Percentiles rank a stretch among this genome's conserved stretches.
Conservation (phyloP, 352 stramenopile species). For the Globisporangium alternatum region DNA sequence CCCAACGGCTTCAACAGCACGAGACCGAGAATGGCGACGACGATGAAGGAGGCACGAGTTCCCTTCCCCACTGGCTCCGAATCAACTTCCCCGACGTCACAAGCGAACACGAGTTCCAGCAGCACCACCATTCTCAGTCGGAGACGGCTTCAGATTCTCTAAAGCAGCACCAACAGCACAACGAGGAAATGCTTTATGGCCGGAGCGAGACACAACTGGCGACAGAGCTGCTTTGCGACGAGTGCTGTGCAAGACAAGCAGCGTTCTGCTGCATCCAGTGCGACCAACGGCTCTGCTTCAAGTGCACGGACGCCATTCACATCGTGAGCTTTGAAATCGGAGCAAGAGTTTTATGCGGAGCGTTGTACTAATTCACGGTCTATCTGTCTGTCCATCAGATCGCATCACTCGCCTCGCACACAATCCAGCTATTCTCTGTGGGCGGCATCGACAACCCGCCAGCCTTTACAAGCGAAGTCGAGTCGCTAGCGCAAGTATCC, state of each 20-base stretch:
- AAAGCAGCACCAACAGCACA: not conserved
- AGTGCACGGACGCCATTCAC: constrained; percentile 71
- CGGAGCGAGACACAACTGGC: not conserved
- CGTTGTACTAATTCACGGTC: not conserved
- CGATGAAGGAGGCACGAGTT: constrained; percentile 2
- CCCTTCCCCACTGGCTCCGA: constrained; percentile 35
- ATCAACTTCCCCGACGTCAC: constrained; percentile 30
- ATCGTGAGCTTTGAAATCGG: constrained; percentile 37
- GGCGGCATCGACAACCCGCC: not conserved
- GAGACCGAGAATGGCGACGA: not conserved
- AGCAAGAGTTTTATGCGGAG: not conserved
- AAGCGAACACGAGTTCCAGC: constrained; percentile 23
- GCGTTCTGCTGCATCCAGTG: constrained; percentile 49
- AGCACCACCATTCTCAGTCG: not conserved
- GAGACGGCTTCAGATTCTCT: not conserved
- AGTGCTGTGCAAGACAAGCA: constrained; percentile 35
- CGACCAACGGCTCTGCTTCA: constrained; percentile 44
- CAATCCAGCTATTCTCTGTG: constrained; percentile 17
- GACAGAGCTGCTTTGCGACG: constrained; percentile 34
- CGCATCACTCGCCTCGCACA: constrained; percentile 34
- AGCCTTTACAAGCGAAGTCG: not conserved
- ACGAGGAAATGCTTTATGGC: not conserved
- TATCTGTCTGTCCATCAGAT: constrained; percentile 30
- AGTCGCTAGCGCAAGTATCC: not conserved
- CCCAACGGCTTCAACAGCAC: not conserved